Percentiles rank a stretch among this genome's conserved stretches.
These are phyloP conservation scores for Globisporangium splendens DNA, from an alignment of 352 stramenopile genomes.

Conservation along the genomic window DNA sequence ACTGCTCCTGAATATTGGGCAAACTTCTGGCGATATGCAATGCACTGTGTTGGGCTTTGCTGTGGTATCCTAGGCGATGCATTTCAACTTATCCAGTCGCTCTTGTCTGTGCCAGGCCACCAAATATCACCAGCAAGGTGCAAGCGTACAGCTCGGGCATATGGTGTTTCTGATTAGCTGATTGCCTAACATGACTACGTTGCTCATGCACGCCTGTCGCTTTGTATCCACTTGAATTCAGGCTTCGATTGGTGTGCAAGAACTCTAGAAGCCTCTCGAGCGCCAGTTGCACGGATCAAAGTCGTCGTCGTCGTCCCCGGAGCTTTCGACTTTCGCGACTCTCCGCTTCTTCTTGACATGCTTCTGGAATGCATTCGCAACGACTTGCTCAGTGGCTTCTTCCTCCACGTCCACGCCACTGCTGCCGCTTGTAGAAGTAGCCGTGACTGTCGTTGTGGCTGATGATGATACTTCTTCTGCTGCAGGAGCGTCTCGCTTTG, in stretches of 20 bases:
- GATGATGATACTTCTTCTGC: background rate
- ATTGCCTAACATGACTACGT: no score
- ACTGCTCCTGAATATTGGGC: no score
- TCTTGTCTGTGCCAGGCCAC: background rate
- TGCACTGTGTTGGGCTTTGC: no score
- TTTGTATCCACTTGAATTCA: background rate
- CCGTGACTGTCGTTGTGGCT: background rate
- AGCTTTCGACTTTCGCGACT: conserved; percentile 7
- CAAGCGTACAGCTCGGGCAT: no score
- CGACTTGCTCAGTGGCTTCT: conserved; percentile 10
- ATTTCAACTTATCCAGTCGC: no score
- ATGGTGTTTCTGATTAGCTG: background rate
- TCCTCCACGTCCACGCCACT: conserved; percentile 2
- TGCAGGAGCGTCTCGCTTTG: conserved; percentile 7
- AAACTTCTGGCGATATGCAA: no score
- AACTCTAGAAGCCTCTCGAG: conserved; percentile 28
- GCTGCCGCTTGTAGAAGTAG: background rate
- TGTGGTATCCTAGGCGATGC: no score
- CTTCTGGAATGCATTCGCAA: conserved; percentile 11
- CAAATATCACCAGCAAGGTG: background rate
- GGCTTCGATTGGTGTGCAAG: no score
- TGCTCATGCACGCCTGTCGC: background rate
- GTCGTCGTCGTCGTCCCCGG: conserved; percentile 26
- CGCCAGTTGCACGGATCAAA: conserved; percentile 50
- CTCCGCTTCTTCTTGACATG: conserved; percentile 21